A percentile compares a stretch with the other conserved stretches of the same genome.
Evolutionary conservation across 1,284 basidiomycete genomes (phyloP).

Genomic region (Papiliotrema nemorosa): DNA sequence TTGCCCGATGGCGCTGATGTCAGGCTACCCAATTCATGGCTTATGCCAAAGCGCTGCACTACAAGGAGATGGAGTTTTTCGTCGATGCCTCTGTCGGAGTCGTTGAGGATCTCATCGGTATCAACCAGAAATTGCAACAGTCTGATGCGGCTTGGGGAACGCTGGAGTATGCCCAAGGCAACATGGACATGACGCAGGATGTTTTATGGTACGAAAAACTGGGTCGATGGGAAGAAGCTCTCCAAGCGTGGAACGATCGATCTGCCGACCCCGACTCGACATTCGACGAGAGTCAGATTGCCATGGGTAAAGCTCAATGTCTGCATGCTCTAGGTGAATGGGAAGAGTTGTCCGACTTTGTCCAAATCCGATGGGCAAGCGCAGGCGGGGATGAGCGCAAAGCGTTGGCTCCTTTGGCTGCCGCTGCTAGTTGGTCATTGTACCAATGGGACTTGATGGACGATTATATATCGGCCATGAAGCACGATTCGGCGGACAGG

Average conservation of each 20-base stretch:
- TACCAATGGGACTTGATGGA: slow-evolving; percentile 99
- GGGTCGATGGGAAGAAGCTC: slow-evolving; percentile 93
- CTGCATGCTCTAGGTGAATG: slow-evolving; percentile 97
- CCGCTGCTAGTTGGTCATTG: slow-evolving; percentile 94
- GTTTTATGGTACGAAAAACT: slow-evolving; percentile 92
- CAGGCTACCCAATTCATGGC: slow-evolving; percentile 82
- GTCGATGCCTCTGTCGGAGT: slow-evolving; percentile 67
- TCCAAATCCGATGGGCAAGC: slow-evolving; percentile 84
- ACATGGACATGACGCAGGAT: slow-evolving; percentile 50
- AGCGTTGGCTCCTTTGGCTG: slow-evolving; percentile 93
- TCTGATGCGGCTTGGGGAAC: slow-evolving; percentile 96
- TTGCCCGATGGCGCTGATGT: slow-evolving; percentile 4
- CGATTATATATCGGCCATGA: slow-evolving; percentile 93
- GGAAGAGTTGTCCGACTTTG: slow-evolving; percentile 83
- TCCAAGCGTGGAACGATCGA: slow-evolving; percentile 64
- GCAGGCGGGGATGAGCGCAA: slow-evolving; percentile 79
- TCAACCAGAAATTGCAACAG: slow-evolving; percentile 96
- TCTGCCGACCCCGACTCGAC: slow-evolving; percentile 38
- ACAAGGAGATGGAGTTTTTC: slow-evolving; percentile 98
- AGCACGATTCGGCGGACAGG: slow-evolving; percentile 85
- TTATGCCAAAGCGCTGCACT: slow-evolving; percentile 96
- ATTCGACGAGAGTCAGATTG: slow-evolving; percentile 67
- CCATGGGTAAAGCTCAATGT: slow-evolving; percentile 87
- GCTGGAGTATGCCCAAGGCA: slow-evolving; percentile 73
- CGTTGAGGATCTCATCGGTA: slow-evolving; percentile 91